phyloP scores from a whole-genome alignment of 108 stramenopile species.

The Aurantiochytrium sp. region DNA sequence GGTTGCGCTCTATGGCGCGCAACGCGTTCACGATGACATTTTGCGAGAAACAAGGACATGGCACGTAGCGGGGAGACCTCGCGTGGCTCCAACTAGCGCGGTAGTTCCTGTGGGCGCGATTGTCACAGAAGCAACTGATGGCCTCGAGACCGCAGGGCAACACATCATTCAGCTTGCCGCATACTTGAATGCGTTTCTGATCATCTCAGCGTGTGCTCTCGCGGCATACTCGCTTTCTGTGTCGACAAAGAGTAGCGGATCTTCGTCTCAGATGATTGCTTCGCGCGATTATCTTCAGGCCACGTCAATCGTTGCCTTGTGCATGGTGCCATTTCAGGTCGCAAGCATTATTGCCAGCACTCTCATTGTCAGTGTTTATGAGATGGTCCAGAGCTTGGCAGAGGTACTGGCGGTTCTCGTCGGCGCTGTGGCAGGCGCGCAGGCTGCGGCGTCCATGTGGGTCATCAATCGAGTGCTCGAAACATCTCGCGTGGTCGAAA shows the following conservation, averaged over 20 bases:
- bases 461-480: background rate
- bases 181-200: background rate
- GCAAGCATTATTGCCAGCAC: background rate
- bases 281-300: background rate
- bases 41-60: background rate
- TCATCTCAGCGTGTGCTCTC: background rate
- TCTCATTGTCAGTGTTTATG: background rate
- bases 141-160: background rate
- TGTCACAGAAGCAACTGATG: background rate
- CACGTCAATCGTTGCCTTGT: background rate
- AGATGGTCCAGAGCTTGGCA: background rate
- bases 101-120: background rate
- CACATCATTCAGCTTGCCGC: background rate
- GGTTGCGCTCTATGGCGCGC: background rate
- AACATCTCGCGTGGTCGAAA: background rate
- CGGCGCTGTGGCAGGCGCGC: background rate
- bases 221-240: background rate
- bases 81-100: background rate
- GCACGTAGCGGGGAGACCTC: background rate
- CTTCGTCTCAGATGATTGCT: background rate
- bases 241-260: no score
- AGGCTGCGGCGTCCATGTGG: background rate
- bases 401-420: background rate
- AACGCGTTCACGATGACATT: background rate
- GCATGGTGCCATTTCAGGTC: background rate